Evolutionary conservation across 441 rosid species (phyloP), one percentile per base, ranked within the genome.

Genomic region (Gossypium schwendimanii): DNA sequence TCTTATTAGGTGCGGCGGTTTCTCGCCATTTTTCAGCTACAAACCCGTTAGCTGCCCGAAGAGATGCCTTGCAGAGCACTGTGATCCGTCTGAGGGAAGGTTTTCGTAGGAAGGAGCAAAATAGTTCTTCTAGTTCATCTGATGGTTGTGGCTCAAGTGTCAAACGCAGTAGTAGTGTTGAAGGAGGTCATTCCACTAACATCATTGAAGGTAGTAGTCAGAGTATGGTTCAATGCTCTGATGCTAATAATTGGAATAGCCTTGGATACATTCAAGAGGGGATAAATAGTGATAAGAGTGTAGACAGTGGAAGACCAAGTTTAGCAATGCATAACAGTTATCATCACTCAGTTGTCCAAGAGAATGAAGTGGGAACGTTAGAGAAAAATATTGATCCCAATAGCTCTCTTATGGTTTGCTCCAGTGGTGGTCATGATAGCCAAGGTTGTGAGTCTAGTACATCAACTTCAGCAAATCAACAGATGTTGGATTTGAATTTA

Each of bases 71-170:
- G 76, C 93, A 89, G 78, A 86, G 98, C 83, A 96, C 99, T 47
- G 98, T 94, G 72, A 91, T 94, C 79, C 98, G 98, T 33, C 83
- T 96, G 71, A 91, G 99, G 84, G 99, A 96, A 82, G 98, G 99
- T 50, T 96, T 94, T 74, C 94, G 98, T 63, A 87, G 88, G 81
- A 96, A 92, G 77, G 99, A 93, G 70, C 98, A 87, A 44, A 88
- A 86, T 74, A 85, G 96, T 83, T 91, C 98, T 59, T 94, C 99
- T 63, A 85, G 98, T 81, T 96, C 99, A 77, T 96, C 99, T 75
- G 98, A 96, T 74, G 99, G 98, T 67, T 92, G 98, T 87, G 98
- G 99, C 69, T 96, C 98, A 79, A 96, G 98, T 78, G 80, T 91
- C 72, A 96, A 94, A 83, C 89, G 93, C 74, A 94, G 99, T 78